Conservation (phyloP, 2,329 filamentous ascomycete genomes). For the Pyricularia sp. region DNA sequence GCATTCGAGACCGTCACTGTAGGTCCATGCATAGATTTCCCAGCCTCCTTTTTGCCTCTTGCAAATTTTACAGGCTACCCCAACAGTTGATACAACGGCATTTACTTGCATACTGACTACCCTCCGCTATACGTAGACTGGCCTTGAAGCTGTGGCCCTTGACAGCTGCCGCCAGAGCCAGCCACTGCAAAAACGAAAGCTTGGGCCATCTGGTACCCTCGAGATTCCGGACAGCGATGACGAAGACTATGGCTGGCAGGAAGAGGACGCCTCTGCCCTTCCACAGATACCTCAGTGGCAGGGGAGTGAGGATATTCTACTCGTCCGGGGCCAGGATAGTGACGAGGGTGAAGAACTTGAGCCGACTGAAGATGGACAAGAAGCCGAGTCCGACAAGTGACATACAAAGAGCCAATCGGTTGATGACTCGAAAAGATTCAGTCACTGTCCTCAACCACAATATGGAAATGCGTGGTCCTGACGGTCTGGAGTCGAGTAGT, state of each 20-base stretch:
- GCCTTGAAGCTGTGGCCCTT: conserved; percentile 26
- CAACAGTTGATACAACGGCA: conserved; percentile 3
- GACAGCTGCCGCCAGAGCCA: background rate
- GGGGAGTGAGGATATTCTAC: conserved; percentile 54
- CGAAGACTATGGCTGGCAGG: conserved; percentile 65
- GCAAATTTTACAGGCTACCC: background rate
- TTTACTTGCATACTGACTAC: background rate
- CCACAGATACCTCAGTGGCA: conserved; percentile 57
- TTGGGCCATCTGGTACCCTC: conserved; percentile 44
- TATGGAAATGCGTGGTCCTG: background rate
- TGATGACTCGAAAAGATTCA: background rate
- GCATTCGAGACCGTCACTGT: conserved; percentile 28
- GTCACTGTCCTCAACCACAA: background rate
- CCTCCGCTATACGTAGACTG: conserved; percentile 23
- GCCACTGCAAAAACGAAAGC: conserved; percentile 48
- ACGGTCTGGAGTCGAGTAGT: background rate
- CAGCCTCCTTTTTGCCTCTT: background rate
- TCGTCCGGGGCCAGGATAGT: conserved; percentile 22
- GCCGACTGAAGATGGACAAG: background rate
- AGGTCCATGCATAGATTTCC: background rate
- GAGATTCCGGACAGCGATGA: conserved; percentile 52
- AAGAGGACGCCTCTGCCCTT: conserved; percentile 53
- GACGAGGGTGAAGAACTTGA: conserved; percentile 10
- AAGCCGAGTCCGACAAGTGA: background rate
- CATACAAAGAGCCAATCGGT: background rate